A percentile compares a stretch with the other conserved stretches of the same genome.
These are phyloP conservation scores for Alliaria petiolata DNA, from an alignment of 345 rosid species.

Conservation along the genomic window DNA sequence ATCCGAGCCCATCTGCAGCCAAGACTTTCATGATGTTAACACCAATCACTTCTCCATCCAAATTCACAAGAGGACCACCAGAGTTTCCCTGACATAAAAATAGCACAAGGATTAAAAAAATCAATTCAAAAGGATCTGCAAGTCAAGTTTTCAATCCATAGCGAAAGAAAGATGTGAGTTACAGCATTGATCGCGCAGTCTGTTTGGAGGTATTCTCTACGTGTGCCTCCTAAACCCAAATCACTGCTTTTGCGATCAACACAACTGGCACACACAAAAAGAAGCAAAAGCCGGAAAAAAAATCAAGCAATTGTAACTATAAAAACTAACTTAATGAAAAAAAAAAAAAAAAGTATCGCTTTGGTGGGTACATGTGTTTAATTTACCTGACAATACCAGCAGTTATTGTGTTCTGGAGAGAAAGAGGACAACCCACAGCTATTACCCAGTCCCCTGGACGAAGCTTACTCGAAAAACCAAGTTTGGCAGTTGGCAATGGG, in stretches of 20 bases:
- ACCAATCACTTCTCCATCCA: slow-evolving; percentile 91
- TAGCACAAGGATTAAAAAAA: not conserved
- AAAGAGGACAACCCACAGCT: slow-evolving; percentile 93
- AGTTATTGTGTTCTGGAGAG: slow-evolving; percentile 88
- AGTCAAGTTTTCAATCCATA: not conserved
- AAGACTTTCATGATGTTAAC: slow-evolving; percentile 79
- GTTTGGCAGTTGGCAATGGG: slow-evolving; percentile 76
- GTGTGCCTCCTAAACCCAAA: slow-evolving; percentile 78
- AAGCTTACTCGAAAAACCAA: slow-evolving; percentile 81
- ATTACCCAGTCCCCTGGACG: slow-evolving; percentile 97
- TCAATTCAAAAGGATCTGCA: not conserved
- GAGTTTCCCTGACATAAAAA: slow-evolving; percentile 69
- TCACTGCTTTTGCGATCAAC: slow-evolving; percentile 98
- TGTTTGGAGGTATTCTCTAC: slow-evolving; percentile 83
- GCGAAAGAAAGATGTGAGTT: slow-evolving; percentile 18
- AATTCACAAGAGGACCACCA: slow-evolving; percentile 90
- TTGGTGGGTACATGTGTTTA: not conserved
- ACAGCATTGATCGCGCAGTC: slow-evolving; percentile 89
- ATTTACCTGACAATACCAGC: slow-evolving; percentile 88
- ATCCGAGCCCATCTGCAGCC: slow-evolving; percentile 78
- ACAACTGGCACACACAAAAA: slow-evolving; percentile 43
- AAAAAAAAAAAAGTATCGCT: not conserved
- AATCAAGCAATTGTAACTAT: not conserved
- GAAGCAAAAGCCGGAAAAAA: not conserved
- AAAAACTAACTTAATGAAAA: slow-evolving; percentile 9